Evolutionary conservation across 495 filamentous ascomycete genomes (phyloP), one percentile per base, ranked within the genome.

Genomic region (Xylaria intraflava): DNA sequence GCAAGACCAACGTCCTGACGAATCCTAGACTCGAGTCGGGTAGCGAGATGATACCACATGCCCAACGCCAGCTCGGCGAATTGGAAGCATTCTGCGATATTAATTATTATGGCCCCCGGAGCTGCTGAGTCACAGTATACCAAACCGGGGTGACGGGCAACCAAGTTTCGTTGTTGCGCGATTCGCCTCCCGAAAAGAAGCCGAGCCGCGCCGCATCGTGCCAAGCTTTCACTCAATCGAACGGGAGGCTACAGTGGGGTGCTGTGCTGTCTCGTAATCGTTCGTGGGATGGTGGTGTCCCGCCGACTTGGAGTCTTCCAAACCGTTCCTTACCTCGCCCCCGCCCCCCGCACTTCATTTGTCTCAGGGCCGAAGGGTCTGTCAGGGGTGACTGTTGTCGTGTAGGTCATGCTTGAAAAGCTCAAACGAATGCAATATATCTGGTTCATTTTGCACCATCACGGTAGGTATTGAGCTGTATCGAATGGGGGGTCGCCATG

Each of bases 101-200:
- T n/a, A n/a, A n/a, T n/a, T n/a, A n/a, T n/a, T n/a, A n/a, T n/a
- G 47, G 47, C 47, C 23, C 23, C n/a, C 23, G 17, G 14, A n/a
- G n/a, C 30, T 50, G 47, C 36, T 50, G 47, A 50, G 47, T 50
- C 47, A 50, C 36, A 23, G n/a, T 41, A 41, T 40, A 17, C 47
- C 16, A 14, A 19, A 1, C 16, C 19, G 8, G 22, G 27, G 12
- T 17, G 33, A 39, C 7, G 38, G n/a, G n/a, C n/a, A n/a, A 43
- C 6, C 22, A 12, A 30, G 31, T n/a, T 17, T 26, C 36, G 24
- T 16, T 23, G 40, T 23, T 12, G 41, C 23, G 45, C 50, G 30
- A 31, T 38, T 53, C 41, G 50, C 50, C 41, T 45, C 22, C 29
- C 41, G 50, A 45, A 20, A 29, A 53, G 36, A 30, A 22, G 22